These are phyloP conservation scores for Spiraea crenata DNA, from an alignment of 331 rosid genomes.

Conservation along the genomic window DNA sequence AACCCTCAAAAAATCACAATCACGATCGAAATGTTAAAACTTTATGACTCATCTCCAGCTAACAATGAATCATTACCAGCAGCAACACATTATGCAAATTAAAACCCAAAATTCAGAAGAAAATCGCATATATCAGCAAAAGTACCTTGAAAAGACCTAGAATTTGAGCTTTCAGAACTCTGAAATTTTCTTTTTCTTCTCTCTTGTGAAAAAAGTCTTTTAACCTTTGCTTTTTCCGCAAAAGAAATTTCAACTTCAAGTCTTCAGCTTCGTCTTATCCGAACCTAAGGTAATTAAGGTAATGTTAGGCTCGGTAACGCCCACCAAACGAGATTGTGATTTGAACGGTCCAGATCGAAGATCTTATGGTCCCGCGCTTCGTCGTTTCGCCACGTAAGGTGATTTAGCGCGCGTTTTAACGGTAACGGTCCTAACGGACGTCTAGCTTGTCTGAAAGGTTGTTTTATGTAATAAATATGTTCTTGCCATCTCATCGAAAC, in stretches of 20 bases:
- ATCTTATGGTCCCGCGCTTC: neutral
- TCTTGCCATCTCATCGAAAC: neutral
- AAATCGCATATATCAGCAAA: neutral
- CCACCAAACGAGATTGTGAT: neutral
- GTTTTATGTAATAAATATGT: neutral
- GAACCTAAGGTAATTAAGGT: neutral
- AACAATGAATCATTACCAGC: neutral
- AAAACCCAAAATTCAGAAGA: neutral
- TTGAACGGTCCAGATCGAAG: neutral
- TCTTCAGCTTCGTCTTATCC: slow-evolving; percentile 12
- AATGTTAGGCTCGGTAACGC: slow-evolving; percentile 16
- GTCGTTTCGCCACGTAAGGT: neutral
- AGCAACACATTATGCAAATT: neutral
- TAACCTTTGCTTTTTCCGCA: neutral
- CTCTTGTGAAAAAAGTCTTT: neutral
- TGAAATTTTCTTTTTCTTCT: neutral
- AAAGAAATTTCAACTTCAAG: slow-evolving; percentile 6
- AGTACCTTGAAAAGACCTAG: slow-evolving; percentile 18
- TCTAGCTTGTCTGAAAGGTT: neutral
- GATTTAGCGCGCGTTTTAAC: slow-evolving; percentile 2
- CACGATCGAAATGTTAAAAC: neutral
- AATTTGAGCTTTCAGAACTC: neutral
- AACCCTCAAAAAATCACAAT: neutral
- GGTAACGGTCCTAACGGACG: neutral
- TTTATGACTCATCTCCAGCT: neutral